Base-by-base conservation (phyloP, 192 early-diverging fungal genomes). In the Chytriomyces sp. region DNA sequence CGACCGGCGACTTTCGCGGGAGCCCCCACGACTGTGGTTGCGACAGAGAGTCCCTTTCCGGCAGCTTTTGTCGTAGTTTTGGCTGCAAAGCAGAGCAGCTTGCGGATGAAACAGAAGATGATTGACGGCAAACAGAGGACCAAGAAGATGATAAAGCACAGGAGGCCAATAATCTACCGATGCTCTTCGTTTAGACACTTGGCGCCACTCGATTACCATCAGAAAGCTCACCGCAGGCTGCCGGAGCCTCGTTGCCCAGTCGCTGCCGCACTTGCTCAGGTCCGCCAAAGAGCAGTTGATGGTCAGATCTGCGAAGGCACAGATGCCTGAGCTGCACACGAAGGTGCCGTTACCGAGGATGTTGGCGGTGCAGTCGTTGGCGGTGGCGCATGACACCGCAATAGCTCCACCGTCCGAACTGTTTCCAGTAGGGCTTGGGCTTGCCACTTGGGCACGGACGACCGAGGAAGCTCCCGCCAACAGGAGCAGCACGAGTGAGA, bases 151-250 rank as follows among this genome's bases (percentile, higher is more conserved):
- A 12, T 57, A 10, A 70, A 28, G 6, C 57, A 17, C 4, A 70
- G 4, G 19, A 70, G 68, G n/a, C 68, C 68, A 38, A 70, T 70
- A 57, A 70, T 31, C 68, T 68, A 2, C n/a, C 6, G 32, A 19
- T 19, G 19, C 8, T 44, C n/a, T 36, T 37, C 31, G 22, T 36
- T 5, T 60, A 28, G 37, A 28, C 37, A 37, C 26, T 10, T 10
- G 41, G 7, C 19, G 41, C 7, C 7, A 44, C 19, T 44, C 8
- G 41, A 19, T 44, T 19, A 44, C 19, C 41, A 44, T 44, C 41
- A 37, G 30, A 7, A 10, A 5, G 36, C 66, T 55, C 25, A 68
- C 66, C 66, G 34, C 8, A 0, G 66, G 68, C 57, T 70, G 68
- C 54, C 40, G 57, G 4, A 70, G 26, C 22, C 19, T 52, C 19